Evolutionary conservation across 164 flowering plant genomes (phyloP).

Genomic region (Aristolochia californica): DNA sequence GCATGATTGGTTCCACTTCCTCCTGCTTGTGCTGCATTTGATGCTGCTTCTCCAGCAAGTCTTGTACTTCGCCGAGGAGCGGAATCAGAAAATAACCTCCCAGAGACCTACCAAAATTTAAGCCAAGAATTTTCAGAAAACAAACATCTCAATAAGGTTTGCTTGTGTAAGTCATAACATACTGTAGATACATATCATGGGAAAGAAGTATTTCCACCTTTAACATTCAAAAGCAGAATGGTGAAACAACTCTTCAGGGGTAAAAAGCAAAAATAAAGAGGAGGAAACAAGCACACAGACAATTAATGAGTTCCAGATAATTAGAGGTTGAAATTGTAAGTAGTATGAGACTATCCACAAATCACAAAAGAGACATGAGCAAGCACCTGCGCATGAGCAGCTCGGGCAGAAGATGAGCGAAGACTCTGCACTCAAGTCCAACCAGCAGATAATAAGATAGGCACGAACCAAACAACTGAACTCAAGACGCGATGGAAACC

Average conservation of each 20-base stretch:
- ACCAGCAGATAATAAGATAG: slow-evolving; percentile 12
- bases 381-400: slow-evolving; percentile 11
- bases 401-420: slow-evolving; percentile 12
- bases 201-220: no score
- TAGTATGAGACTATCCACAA: slow-evolving; percentile 3
- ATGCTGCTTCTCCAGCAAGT: slow-evolving; percentile 59
- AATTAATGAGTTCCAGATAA: no score
- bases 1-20: slow-evolving; percentile 72
- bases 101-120: slow-evolving; percentile 50
- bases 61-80: slow-evolving; percentile 89
- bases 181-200: neutral
- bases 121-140: neutral
- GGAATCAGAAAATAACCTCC: slow-evolving; percentile 89
- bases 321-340: no score
- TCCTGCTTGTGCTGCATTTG: slow-evolving; percentile 30
- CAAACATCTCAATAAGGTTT: neutral
- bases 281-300: no score
- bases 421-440: slow-evolving; percentile 15
- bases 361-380: slow-evolving; percentile 1
- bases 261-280: no score
- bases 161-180: neutral
- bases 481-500: slow-evolving; percentile 2
- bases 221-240: no score
- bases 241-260: no score
- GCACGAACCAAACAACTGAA: slow-evolving; percentile 2